Evolutionary conservation across 1,284 basidiomycete species (phyloP).

Genomic region (Cystobasidium slooffiae): DNA sequence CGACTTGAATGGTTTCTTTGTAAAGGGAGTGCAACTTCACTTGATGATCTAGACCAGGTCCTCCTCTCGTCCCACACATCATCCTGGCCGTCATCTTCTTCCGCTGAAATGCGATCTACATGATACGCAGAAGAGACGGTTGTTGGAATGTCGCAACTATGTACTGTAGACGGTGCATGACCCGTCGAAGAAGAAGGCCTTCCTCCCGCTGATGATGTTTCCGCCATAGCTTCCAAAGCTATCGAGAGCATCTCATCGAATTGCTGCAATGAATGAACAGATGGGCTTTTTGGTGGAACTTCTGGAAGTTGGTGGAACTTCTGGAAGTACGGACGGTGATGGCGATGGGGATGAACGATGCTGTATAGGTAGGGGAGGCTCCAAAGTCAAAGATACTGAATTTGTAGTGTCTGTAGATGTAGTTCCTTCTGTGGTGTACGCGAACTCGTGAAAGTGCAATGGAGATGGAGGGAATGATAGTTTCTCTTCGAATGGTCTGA

Average conservation of each 20-base stretch:
- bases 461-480: background rate
- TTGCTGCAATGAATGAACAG: slow-evolving; percentile 1
- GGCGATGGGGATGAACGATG: background rate
- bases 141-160: background rate
- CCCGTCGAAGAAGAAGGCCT: too few relatives aligned
- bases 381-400: background rate
- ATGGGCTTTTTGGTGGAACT: background rate
- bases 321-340: background rate
- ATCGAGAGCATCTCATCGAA: slow-evolving; percentile 17
- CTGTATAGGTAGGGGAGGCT: slow-evolving; percentile 7
- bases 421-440: background rate
- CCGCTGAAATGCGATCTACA: background rate
- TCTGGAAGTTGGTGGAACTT: background rate
- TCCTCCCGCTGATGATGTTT: background rate
- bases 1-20: background rate
- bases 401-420: background rate
- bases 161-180: background rate
- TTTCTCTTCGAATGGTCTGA: background rate
- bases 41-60: background rate
- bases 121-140: background rate
- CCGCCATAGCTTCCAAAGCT: background rate
- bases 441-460: slow-evolving; percentile 1
- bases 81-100: background rate
- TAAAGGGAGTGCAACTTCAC: background rate
- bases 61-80: background rate